phyloP scores from a whole-genome alignment of 129 eudicot species.

The Heracleum sosnowskyi region DNA sequence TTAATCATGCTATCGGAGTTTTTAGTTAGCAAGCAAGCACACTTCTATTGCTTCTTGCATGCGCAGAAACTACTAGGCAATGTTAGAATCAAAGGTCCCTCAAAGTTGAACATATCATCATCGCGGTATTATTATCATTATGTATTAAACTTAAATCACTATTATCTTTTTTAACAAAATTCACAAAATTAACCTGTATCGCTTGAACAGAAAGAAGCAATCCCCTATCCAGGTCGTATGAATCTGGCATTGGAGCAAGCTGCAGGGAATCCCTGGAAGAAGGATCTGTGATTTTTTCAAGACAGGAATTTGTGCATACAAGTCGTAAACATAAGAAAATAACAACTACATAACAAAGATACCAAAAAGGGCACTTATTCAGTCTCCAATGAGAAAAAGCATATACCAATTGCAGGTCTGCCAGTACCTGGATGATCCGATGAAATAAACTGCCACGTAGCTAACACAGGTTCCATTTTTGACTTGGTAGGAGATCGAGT shows the following conservation, averaged over 20 bases:
- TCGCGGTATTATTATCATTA: background rate
- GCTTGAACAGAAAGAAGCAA: conserved; percentile 96
- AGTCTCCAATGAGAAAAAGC: conserved; percentile 12
- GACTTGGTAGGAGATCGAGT: conserved; percentile 98
- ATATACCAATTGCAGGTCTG: conserved; percentile 50
- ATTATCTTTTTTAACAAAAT: background rate
- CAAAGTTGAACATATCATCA: background rate
- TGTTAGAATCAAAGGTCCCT: background rate
- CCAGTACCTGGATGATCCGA: conserved; percentile 44
- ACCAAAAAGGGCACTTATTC: background rate
- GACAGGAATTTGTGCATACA: conserved; percentile 30
- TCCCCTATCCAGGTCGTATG: conserved; percentile 94
- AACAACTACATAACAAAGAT: background rate
- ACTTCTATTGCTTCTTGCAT: background rate
- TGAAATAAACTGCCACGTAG: conserved; percentile 78
- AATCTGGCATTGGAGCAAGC: conserved; percentile 97
- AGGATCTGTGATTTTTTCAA: conserved; percentile 83
- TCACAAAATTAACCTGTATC: conserved; percentile 53
- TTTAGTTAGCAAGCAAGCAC: background rate
- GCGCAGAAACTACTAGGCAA: conserved; percentile 3
- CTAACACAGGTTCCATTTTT: conserved; percentile 79
- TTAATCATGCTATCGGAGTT: background rate
- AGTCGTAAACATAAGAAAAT: background rate
- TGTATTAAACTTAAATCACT: background rate
- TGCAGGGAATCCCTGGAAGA: conserved; percentile 78